Evolutionary conservation across 805 yeast species (phyloP).

Genomic region (Blastobotrys attinorum): DNA sequence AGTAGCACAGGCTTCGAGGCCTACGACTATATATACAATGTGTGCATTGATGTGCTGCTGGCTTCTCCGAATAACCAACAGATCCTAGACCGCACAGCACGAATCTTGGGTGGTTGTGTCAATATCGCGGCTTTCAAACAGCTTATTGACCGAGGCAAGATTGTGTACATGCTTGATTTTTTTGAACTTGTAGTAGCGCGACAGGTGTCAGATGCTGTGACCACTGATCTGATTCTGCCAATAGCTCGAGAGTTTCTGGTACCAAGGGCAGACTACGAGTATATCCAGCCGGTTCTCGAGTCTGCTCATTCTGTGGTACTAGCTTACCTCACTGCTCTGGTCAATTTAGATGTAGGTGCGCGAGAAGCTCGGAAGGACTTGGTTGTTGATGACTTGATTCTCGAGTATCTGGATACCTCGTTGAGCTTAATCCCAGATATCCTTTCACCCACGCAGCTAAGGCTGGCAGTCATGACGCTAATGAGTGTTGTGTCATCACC

Average conservation of each 20-base stretch:
- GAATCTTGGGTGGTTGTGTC: slow-evolving; percentile 26
- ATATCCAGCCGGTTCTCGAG: slow-evolving; percentile 38
- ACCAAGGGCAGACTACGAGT: slow-evolving; percentile 10
- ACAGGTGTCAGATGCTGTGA: slow-evolving; percentile 29
- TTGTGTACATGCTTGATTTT: slow-evolving; percentile 26
- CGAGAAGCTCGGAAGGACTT: neutral
- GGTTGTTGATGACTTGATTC: slow-evolving; percentile 16
- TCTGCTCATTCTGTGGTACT: slow-evolving; percentile 57
- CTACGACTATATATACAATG: slow-evolving; percentile 50
- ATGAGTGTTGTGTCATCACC: slow-evolving; percentile 39
- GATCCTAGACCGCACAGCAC: slow-evolving; percentile 17
- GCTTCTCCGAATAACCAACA: slow-evolving; percentile 14
- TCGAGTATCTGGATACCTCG: slow-evolving; percentile 40
- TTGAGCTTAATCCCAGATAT: slow-evolving; percentile 48
- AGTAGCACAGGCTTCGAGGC: slow-evolving; percentile 28
- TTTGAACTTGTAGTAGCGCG: slow-evolving; percentile 28
- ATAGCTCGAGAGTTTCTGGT: slow-evolving; percentile 18
- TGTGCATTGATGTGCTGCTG: slow-evolving; percentile 37
- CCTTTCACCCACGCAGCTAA: slow-evolving; percentile 47
- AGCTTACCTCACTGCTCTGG: slow-evolving; percentile 23
- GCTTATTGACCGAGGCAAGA: slow-evolving; percentile 23
- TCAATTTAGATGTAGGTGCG: slow-evolving; percentile 4
- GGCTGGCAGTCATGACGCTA: slow-evolving; percentile 49
- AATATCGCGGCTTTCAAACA: slow-evolving; percentile 20
- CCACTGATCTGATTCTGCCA: slow-evolving; percentile 30